Percentiles rank a stretch among this genome's conserved stretches.
Conservation (phyloP, 768 basidiomycete species). For the Collybiopsis luxurians region DNA sequence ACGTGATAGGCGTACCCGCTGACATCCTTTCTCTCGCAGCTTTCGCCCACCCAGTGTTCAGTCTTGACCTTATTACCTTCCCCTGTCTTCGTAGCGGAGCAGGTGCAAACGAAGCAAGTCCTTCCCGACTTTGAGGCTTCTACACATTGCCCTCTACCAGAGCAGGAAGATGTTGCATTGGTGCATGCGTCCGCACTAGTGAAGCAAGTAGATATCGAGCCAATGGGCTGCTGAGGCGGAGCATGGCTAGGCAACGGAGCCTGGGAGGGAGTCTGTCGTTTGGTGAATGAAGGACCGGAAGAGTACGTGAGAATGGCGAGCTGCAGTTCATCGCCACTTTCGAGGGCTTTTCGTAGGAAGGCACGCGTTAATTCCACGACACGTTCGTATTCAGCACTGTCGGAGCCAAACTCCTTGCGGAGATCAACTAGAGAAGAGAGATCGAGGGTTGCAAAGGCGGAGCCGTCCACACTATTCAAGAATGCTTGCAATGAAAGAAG, state of each 20-base stretch:
- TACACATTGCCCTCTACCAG: slow-evolving; percentile 67
- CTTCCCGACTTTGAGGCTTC: slow-evolving; percentile 57
- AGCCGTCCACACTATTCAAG: slow-evolving; percentile 47
- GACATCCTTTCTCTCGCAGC: slow-evolving; percentile 76
- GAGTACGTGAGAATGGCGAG: slow-evolving; percentile 54
- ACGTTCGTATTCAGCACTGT: slow-evolving; percentile 53
- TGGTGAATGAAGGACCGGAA: slow-evolving; percentile 21
- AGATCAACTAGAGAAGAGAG: slow-evolving; percentile 50
- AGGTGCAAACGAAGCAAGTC: slow-evolving; percentile 54
- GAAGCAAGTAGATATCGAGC: slow-evolving; percentile 63
- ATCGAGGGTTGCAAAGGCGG: slow-evolving; percentile 63
- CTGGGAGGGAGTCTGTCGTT: slow-evolving; percentile 42
- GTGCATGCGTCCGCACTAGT: slow-evolving; percentile 49
- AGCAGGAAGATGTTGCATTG: slow-evolving; percentile 64
- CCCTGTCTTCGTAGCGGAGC: slow-evolving; percentile 46
- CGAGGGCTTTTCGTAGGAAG: slow-evolving; percentile 42
- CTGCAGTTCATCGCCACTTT: slow-evolving; percentile 34
- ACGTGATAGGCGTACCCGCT: slow-evolving; percentile 58
- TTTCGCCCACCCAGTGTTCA: slow-evolving; percentile 70
- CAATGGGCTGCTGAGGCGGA: slow-evolving; percentile 51
- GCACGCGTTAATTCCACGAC: slow-evolving; percentile 45
- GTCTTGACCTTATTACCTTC: slow-evolving; percentile 51
- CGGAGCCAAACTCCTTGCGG: slow-evolving; percentile 41
- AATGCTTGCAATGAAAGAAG: slow-evolving; percentile 44
- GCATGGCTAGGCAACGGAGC: slow-evolving; percentile 44